Percentiles rank a stretch among this genome's conserved stretches.
Conservation (phyloP, 208 protist species). For the Trypanosoma platydactyli region DNA sequence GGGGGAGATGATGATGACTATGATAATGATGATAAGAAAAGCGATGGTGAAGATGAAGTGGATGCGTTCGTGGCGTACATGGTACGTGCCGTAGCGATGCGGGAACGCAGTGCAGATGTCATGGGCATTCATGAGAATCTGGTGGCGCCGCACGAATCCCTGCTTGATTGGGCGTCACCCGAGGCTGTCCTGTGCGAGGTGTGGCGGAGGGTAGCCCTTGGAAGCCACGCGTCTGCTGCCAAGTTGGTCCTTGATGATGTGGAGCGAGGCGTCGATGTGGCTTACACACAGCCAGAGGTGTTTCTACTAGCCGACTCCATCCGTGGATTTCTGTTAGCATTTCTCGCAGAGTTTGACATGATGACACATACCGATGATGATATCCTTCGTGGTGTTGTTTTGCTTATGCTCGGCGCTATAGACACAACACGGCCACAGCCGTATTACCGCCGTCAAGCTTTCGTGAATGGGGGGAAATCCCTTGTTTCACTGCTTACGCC, state of each 20-base stretch:
- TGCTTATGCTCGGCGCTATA: constrained; percentile 22
- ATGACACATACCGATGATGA: constrained; percentile 2
- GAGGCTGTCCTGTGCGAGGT: constrained; percentile 16
- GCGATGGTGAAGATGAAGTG: neutral
- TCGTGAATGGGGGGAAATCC: neutral
- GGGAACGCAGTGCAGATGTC: neutral
- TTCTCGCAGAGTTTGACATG: constrained; percentile 29
- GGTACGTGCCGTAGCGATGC: constrained; percentile 3
- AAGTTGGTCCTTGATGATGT: constrained; percentile 6
- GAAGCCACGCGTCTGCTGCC: neutral
- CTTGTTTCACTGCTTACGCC: neutral
- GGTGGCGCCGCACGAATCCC: neutral
- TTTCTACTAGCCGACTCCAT: constrained; percentile 10
- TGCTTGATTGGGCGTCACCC: neutral
- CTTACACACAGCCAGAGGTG: neutral
- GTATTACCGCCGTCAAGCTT: neutral
- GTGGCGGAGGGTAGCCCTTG: constrained; percentile 19
- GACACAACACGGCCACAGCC: neutral
- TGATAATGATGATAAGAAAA: neutral
- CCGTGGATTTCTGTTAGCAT: constrained; percentile 17
- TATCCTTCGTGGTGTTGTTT: constrained; percentile 13
- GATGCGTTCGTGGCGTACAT: constrained; percentile 13
- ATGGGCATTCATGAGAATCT: neutral
- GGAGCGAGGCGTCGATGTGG: neutral
- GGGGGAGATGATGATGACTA: neutral